Conservation (phyloP, 2,329 filamentous ascomycete genomes). For the Colletotrichum destructivum region DNA sequence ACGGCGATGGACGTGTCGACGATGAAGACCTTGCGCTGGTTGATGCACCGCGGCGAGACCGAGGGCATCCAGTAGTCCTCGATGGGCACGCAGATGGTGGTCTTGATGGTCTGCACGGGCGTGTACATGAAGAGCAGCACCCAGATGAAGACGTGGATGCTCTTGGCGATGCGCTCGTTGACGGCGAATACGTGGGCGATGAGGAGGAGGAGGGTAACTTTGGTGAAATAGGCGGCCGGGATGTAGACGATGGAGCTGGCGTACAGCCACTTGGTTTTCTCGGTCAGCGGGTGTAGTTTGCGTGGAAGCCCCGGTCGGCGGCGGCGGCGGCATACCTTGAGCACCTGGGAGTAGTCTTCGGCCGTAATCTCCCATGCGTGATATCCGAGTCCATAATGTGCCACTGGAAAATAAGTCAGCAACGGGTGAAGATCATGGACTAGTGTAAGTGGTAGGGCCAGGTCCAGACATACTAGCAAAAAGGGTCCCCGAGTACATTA, state of each 20-base stretch:
- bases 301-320: not conserved
- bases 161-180: constrained; percentile 42
- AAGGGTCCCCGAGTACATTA: constrained; percentile 1
- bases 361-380: constrained; percentile 44
- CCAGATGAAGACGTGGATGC: constrained; percentile 48
- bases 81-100: constrained; percentile 46
- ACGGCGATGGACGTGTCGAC: constrained; percentile 50
- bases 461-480: not conserved
- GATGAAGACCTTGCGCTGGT: constrained; percentile 50
- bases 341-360: constrained; percentile 34
- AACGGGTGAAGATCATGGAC: constrained; percentile 28
- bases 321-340: constrained; percentile 24
- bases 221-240: constrained; percentile 48
- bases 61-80: constrained; percentile 44
- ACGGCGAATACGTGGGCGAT: constrained; percentile 50
- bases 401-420: constrained; percentile 37
- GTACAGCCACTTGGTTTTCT: constrained; percentile 46
- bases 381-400: constrained; percentile 43
- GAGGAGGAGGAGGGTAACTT: constrained; percentile 50
- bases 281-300: not conserved
- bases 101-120: constrained; percentile 48
- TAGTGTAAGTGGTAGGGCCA: not conserved
- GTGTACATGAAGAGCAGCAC: constrained; percentile 47
- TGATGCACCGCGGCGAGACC: constrained; percentile 47
- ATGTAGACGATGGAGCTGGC: constrained; percentile 47